Conservation (phyloP, 140 eudicot species). For the Anethum foeniculum region DNA sequence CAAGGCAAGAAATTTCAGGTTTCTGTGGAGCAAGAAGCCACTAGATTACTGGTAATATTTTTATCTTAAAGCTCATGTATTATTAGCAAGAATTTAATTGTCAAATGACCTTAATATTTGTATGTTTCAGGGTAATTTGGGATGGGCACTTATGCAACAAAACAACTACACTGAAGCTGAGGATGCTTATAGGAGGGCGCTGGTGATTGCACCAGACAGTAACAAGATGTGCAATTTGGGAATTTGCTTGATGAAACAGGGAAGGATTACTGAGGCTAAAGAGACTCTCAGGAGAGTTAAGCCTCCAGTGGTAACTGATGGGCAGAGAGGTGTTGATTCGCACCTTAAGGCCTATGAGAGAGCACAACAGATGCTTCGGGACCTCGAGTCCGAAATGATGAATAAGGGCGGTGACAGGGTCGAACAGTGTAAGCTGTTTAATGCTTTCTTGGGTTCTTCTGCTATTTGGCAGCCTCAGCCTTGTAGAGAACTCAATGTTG, state of each 20-base stretch:
- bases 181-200: conserved; percentile 87
- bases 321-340: conserved; percentile 90
- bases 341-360: conserved; percentile 98
- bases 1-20: conserved; percentile 99
- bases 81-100: neutral
- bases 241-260: conserved; percentile 96
- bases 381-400: conserved; percentile 88
- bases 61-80: neutral
- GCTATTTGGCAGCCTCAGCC: conserved; percentile 99
- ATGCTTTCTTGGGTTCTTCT: conserved; percentile 84
- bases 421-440: conserved; percentile 71
- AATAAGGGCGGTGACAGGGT: conserved; percentile 58
- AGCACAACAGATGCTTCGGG: conserved; percentile 92
- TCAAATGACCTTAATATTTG: neutral
- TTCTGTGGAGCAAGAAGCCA: conserved; percentile 96
- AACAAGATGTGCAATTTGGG: conserved; percentile 99
- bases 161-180: conserved; percentile 91
- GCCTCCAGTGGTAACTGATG: conserved; percentile 82
- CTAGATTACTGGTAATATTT: conserved; percentile 63
- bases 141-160: conserved; percentile 99
- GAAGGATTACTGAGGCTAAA: conserved; percentile 81
- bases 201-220: conserved; percentile 81
- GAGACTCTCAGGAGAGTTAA: conserved; percentile 77
- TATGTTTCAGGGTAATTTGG: conserved; percentile 72
- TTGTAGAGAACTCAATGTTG: conserved; percentile 49